Conservation (phyloP, 306 rosid species). For the Prunus mongolica region DNA sequence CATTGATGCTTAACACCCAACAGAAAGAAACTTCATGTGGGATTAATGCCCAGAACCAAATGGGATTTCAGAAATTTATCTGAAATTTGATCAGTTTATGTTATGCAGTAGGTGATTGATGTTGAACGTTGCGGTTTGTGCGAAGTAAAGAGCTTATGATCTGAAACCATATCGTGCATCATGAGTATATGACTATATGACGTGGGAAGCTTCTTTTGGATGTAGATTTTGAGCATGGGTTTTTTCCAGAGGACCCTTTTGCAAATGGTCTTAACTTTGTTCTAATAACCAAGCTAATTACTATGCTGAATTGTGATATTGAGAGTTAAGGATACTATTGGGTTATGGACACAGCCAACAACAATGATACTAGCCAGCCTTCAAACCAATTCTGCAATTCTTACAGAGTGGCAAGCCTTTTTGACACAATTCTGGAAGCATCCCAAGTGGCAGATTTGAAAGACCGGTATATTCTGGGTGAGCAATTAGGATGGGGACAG, state of each 20-base stretch:
- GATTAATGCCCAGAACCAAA: background rate
- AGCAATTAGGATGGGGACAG: slow-evolving; percentile 85
- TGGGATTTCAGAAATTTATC: background rate
- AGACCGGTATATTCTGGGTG: slow-evolving; percentile 62
- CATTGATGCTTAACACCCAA: background rate
- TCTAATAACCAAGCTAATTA: background rate
- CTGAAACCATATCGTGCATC: background rate
- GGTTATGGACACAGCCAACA: slow-evolving; percentile 26
- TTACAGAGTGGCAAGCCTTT: slow-evolving; percentile 59
- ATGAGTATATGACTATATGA: background rate
- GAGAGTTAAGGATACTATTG: background rate
- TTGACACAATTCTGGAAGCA: slow-evolving; percentile 58
- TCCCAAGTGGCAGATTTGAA: slow-evolving; percentile 48
- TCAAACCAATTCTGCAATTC: slow-evolving; percentile 37
- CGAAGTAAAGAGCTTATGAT: background rate
- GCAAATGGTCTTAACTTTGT: background rate
- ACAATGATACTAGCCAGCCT: background rate
- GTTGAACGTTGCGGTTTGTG: slow-evolving; percentile 4
- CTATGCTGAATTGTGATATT: slow-evolving; percentile 13
- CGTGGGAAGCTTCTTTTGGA: background rate
- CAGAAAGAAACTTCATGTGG: background rate
- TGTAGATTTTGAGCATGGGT: background rate
- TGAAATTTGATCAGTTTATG: slow-evolving; percentile 1
- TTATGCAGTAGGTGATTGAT: slow-evolving; percentile 16
- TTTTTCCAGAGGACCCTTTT: background rate